phyloP scores from a whole-genome alignment of 169 alveolate species.

The Ichthyophthirius multifiliis region DNA sequence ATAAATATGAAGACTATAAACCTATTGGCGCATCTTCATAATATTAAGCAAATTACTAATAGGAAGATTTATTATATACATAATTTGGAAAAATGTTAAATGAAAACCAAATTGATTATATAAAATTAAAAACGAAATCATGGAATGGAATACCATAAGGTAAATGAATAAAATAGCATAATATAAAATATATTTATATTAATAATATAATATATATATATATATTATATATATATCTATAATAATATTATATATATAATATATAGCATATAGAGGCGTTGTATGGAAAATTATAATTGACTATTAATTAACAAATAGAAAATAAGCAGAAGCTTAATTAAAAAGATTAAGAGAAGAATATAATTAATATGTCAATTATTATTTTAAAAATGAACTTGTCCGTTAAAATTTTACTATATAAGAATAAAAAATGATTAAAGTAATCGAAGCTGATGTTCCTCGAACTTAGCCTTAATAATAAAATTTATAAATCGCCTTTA shows the following conservation, averaged over 20 bases:
- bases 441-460: conserved; percentile 73
- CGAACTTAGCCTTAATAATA: conserved; percentile 69
- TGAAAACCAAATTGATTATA: background rate
- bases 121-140: background rate
- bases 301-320: conserved; percentile 29
- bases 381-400: conserved; percentile 13
- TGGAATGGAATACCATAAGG: conserved; percentile 5
- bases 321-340: conserved; percentile 20
- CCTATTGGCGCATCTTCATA: background rate
- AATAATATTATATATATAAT: too few species aligned
- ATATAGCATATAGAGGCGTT: conserved; percentile 12
- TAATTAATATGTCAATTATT: conserved; percentile 22
- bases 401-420: conserved; percentile 15
- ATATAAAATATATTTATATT: too few species aligned
- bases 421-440: conserved; percentile 41
- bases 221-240: too few species aligned
- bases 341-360: conserved; percentile 27
- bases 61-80: background rate
- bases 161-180: too few species aligned
- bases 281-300: conserved; percentile 35
- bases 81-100: background rate
- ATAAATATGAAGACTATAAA: background rate
- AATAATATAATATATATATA: too few species aligned
- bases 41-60: background rate
- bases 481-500: conserved; percentile 41